Evolutionary conservation across 345 rosid genomes (phyloP), one percentile per base, ranked within the genome.

Genomic region (Eucalyptus regnans): DNA sequence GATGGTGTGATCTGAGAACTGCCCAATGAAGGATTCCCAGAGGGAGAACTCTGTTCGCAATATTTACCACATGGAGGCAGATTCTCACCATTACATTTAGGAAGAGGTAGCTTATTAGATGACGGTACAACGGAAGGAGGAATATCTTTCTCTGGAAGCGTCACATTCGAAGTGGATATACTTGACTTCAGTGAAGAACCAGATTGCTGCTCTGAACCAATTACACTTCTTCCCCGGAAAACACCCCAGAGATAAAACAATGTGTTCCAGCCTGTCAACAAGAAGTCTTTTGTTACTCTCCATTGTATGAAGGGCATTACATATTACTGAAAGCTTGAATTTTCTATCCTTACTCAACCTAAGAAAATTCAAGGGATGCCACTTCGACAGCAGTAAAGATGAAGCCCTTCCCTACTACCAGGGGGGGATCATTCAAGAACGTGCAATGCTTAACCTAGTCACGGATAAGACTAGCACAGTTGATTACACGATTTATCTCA

Each of bases 161-260:
- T 90, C 90, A 86, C 48, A 90, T 89, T 90, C 52, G 86, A 89
- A 91, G 90, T 88, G 10, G 93, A 89, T 84, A 90, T 83, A 79
- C 76, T 86, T 33, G 90, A 86, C 87, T 88, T 91, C 91, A 92
- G 93, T 29, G 89, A 89, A 87, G 94, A 89, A 33, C 87, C 87
- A 50, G 90, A 27, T 83, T 62, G 80, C 49, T 22, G 64, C 88
- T 91, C 91, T 56, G 92, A 90, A 90, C 87, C 89, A 80, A 17
- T 91, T 52, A 87, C 92, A 90, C 90, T 93, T 90, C 92, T 95
- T 92, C 95, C 96, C 90, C 93, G 95, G 92, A 97, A 98, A 83
- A 97, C 98, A 71, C 99, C 99, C 99, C 99, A 98, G 56, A 98
- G 94, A 91, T 95, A 98, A 93, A 91, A 93, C 71, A 97, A 90